phyloP scores from a whole-genome alignment of 2,329 filamentous ascomycete genomes.

The Raffaelea arxii region DNA sequence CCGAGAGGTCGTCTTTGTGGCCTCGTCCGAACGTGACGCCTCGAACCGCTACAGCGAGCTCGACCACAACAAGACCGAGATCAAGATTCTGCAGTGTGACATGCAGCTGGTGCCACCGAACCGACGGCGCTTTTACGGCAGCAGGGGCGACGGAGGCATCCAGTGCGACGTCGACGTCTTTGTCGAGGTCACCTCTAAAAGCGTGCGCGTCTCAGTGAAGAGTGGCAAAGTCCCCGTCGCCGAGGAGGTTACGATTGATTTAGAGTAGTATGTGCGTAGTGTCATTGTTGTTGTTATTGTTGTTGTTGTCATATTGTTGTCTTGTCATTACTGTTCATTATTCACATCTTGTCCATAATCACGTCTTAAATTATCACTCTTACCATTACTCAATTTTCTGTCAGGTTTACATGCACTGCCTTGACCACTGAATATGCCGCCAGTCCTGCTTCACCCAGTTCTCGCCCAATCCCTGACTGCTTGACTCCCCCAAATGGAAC shows the following conservation, averaged over 20 bases:
- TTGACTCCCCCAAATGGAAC: slow-evolving; percentile 40
- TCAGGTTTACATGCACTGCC: neutral
- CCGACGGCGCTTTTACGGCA: neutral
- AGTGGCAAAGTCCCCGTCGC: neutral
- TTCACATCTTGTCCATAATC: too few relatives aligned
- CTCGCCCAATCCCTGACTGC: slow-evolving; percentile 33
- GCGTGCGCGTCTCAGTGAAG: neutral
- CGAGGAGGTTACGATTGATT: neutral
- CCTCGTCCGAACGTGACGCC: slow-evolving; percentile 10
- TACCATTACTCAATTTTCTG: too few relatives aligned
- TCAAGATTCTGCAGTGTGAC: slow-evolving; percentile 13
- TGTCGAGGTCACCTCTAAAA: neutral
- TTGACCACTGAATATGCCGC: slow-evolving; percentile 40
- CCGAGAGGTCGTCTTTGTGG: slow-evolving; percentile 15
- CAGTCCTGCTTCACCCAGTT: slow-evolving; percentile 45
- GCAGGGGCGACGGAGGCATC: neutral
- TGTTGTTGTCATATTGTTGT: too few relatives aligned
- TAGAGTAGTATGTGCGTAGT: too few relatives aligned
- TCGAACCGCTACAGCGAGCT: slow-evolving; percentile 10
- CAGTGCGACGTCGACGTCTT: slow-evolving; percentile 9
- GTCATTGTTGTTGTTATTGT: too few relatives aligned
- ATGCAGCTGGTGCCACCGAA: slow-evolving; percentile 13
- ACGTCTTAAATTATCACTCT: too few relatives aligned
- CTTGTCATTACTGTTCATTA: too few relatives aligned
- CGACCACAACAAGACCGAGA: slow-evolving; percentile 8